Percentiles rank a stretch among this genome's conserved stretches.
Conservation (phyloP, 345 rosid species). For the Salix dunnii region DNA sequence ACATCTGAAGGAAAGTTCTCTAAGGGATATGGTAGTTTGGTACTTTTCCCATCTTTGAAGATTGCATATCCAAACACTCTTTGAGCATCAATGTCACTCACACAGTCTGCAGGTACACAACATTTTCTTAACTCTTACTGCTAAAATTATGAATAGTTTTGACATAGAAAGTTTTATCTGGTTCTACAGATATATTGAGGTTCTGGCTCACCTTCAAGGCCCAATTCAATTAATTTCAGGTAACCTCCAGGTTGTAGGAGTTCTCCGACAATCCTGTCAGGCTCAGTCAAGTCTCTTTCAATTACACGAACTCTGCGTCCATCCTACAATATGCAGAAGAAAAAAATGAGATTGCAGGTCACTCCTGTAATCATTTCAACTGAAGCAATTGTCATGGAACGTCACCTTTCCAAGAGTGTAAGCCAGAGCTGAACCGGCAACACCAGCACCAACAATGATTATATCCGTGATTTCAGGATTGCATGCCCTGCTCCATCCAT, state of each 20-base stretch:
- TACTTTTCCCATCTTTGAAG: neutral
- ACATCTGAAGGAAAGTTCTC: neutral
- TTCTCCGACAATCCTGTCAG: constrained; percentile 13
- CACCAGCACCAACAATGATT: constrained; percentile 1
- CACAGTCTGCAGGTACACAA: constrained; percentile 9
- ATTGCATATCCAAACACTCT: neutral
- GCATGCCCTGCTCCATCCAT: no score
- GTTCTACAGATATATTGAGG: neutral
- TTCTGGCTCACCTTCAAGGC: neutral
- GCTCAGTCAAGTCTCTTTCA: constrained; percentile 12
- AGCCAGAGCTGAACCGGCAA: constrained; percentile 7
- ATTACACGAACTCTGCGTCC: constrained; percentile 6
- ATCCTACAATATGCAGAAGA: neutral
- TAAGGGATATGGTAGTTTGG: neutral
- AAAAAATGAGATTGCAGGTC: neutral
- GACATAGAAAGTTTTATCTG: neutral
- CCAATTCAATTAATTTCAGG: constrained; percentile 1
- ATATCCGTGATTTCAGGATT: no score
- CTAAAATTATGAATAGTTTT: neutral
- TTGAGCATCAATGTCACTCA: constrained; percentile 4
- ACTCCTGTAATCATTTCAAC: neutral
- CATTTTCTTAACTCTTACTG: neutral
- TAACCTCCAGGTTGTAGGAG: constrained; percentile 12
- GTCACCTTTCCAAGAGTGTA: neutral
- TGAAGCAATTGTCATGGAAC: neutral